Evolutionary conservation across 257 asterid genomes (phyloP).

Genomic region (Haberlea rhodopensis): DNA sequence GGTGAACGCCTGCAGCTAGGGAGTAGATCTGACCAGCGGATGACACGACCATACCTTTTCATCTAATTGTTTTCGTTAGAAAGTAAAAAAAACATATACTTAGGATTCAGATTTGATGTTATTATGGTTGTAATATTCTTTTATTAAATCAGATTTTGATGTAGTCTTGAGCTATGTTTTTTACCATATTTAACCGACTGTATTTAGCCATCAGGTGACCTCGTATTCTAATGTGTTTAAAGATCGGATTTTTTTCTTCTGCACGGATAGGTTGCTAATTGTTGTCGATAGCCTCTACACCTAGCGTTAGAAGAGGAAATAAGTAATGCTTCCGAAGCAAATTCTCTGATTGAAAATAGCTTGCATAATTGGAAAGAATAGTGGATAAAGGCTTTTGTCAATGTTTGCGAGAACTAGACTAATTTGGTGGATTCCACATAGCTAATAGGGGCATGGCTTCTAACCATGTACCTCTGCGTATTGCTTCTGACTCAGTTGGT

Average conservation of each 20-base stretch:
- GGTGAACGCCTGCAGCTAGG: too few species aligned
- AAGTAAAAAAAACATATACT: too few species aligned
- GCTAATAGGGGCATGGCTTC: background rate
- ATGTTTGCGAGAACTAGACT: conserved; percentile 24
- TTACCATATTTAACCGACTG: background rate
- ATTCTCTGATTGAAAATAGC: background rate
- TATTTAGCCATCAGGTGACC: background rate
- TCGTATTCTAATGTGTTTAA: background rate
- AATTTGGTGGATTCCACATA: conserved; percentile 19
- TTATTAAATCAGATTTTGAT: background rate
- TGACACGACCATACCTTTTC: background rate
- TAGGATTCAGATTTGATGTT: conserved; percentile 13
- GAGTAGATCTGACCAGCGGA: too few species aligned
- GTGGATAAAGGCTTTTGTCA: conserved; percentile 20
- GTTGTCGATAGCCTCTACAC: conserved; percentile 23
- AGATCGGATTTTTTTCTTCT: background rate
- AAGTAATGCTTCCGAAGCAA: conserved; percentile 7
- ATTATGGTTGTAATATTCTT: conserved; percentile 12
- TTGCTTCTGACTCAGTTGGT: conserved; percentile 26
- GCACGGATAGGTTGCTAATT: conserved; percentile 20
- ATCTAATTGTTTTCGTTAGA: too few species aligned
- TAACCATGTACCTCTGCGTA: background rate
- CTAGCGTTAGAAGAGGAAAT: conserved; percentile 24
- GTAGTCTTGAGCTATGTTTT: background rate
- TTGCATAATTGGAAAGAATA: conserved; percentile 6